Evolutionary conservation across 768 basidiomycete genomes (phyloP), one percentile per base, ranked within the genome.

Genomic region (Auriculariales sp.): DNA sequence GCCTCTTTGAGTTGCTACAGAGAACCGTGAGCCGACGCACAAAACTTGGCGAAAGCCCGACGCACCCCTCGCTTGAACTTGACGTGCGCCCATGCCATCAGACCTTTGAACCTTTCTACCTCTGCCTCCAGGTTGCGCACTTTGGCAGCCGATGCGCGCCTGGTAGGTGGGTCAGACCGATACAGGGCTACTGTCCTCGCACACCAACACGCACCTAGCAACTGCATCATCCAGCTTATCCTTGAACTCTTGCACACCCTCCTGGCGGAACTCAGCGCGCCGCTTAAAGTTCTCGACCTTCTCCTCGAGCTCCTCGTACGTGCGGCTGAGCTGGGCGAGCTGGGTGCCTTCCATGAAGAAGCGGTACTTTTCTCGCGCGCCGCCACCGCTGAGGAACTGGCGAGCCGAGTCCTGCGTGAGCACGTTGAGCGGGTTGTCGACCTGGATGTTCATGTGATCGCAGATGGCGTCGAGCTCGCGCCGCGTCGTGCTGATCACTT

Each of bases 321-420:
- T 88, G 17, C 88, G 81, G 3, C 75, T 78, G 39, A 99, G 80
- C 57, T 94, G 86, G 30, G 78, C 75, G 14, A 99, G 77, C 56
- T 91, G 88, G 0, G 95, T 98, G 14, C 95, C 95, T 30, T 80
- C 77, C 29, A 98, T 75, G 75, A 98, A 98, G 64, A 97, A 91
- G 91, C 94, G 80, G 69, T 99, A 98, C 64, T 97, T 92, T 63
- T 91, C 88, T 3, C 72, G 62, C 4, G 87, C 77, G 48, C 79
- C 74, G 3, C 90, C 84, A 2, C 83, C 80, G 51, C 83, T 81
- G 57, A 99, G 67, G 65, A 99, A 99, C 57, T 87, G 83, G 17
- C 83, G 68, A 3, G 83, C 80, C 50, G 78, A 67, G 62, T 86
- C 83, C 74, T 91, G 89, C 1, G 88, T 92, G 36, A 94, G 72